Base-by-base conservation (phyloP, 768 basidiomycete species). In the Suillus paluster region DNA sequence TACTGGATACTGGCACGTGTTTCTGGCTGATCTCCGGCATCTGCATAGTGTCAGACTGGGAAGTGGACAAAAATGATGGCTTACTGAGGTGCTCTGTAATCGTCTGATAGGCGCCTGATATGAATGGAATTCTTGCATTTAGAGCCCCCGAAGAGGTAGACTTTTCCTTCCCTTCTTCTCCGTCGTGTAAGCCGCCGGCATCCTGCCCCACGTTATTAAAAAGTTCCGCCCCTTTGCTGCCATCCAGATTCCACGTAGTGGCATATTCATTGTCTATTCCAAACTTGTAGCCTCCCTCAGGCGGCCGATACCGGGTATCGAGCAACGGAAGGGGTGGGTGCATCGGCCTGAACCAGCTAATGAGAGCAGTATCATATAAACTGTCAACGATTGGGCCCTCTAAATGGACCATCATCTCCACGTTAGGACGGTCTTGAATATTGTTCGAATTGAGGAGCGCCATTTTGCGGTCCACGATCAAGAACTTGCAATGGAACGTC, bases 401-500 rank as follows among this genome's bases (percentile, higher is more conserved):
- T 46, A 90, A 79, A 65, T 89, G 88, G 5, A 83, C 72, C 87
- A 88, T 88, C 82, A 89, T 84, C 72, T 85, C 81, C 62, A 81
- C 64, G 66, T 83, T 81, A 8, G 79, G 75, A 21, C 81, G 79
- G 64, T 86, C 83, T 73, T 88, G 88, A 44, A 90, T 86, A 60
- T 90, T 90, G 73, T 89, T 89, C 55, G 81, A 83, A 70, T 87
- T 86, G 58, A 91, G 72, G 58, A 89, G 72, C 1, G 86, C 88
- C 39, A 88, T 76, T 66, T 83, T 85, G n/a, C 88, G 79, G 69
- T 91, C 89, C 2, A 90, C 84, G 46, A 91, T 77, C 75, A 90
- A 78, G 68, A 84, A 89, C 68, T 91, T 90, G 50, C 85, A 83
- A 66, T 91, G 90, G 72, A 90, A 91, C 0, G 89, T 91, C 14